Evolutionary conservation across 1,139 yeast genomes (phyloP), one percentile per base, ranked within the genome.

Genomic region (Lodderomyces orthopsilosis): DNA sequence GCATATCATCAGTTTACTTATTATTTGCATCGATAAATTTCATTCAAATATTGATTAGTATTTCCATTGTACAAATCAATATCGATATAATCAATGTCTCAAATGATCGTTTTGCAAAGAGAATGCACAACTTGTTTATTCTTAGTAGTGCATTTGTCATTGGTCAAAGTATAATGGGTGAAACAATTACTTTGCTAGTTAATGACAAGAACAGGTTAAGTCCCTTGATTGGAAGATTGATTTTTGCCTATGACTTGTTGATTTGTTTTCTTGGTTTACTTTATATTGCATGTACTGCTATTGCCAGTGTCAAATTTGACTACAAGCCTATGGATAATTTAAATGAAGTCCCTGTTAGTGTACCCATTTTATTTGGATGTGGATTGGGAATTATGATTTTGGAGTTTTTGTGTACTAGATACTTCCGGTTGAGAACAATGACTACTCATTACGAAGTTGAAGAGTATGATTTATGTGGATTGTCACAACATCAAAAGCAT

Each of bases 401-500:
- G 8, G 41, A 45, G 17, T 47, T 53, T 40, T 36, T 45, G 10
- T 51, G 57, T 23, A 45, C 57, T 1, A 45, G 54, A 41, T 48
- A 47, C 38, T 47, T 51, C 37, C 38, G 56, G 35, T 37, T 44
- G 3, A 40, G 55, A 37, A 45, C 50, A 22, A 43, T 52, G 12
- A 52, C 48, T 4, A 47, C 52, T 15, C 38, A 38, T 8, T 53
- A 68, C 34, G 45, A 48, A 36, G 74, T 69, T 6, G 72, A 70
- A 47, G 62, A 53, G 41, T 54, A 66, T 30, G 67, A 70, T 48
- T 53, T 70, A 17, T 39, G 49, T 7, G 41, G 47, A 13, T 52
- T 69, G 28, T 57, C 61, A 9, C 50, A 48, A 12, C 56, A 57
- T 15, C 71, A 70, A 48, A 55, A 64, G 36, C 53, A 56, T 10